These are phyloP conservation scores for Brettanomyces sp. DNA, from an alignment of 805 yeast species.

Conservation along the genomic window DNA sequence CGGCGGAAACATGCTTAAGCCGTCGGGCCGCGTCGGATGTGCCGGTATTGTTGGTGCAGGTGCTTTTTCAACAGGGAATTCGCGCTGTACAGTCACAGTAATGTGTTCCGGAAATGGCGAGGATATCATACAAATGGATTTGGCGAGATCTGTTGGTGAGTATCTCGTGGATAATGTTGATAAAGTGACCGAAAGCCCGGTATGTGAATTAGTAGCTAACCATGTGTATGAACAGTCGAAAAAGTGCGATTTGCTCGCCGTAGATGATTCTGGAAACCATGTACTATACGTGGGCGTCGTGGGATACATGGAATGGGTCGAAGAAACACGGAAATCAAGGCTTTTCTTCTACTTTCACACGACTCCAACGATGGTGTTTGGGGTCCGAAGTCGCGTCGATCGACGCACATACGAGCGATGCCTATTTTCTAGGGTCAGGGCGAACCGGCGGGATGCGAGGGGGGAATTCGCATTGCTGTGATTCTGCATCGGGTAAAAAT, in stretches of 20 bases:
- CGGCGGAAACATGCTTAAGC: slow-evolving; percentile 44
- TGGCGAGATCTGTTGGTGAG: slow-evolving; percentile 27
- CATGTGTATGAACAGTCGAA: slow-evolving; percentile 7
- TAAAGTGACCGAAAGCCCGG: slow-evolving; percentile 3
- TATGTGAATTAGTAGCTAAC: slow-evolving; percentile 13
- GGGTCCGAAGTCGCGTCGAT: slow-evolving; percentile 3
- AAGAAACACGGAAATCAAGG: slow-evolving; percentile 1
- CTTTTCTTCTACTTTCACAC: slow-evolving; percentile 17
- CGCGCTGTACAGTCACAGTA: slow-evolving; percentile 13
- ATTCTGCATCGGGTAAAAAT: not conserved
- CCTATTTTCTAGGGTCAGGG: slow-evolving; percentile 1
- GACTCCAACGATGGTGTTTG: slow-evolving; percentile 18
- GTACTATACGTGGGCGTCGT: slow-evolving; percentile 18
- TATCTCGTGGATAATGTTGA: slow-evolving; percentile 4
- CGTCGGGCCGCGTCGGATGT: slow-evolving; percentile 44
- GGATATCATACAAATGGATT: slow-evolving; percentile 35
- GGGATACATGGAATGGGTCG: slow-evolving; percentile 12
- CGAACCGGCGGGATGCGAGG: not conserved
- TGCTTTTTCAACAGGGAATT: slow-evolving; percentile 12
- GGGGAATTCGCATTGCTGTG: not conserved
- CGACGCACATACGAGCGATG: not conserved
- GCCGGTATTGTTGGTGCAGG: slow-evolving; percentile 43
- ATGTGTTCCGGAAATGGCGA: slow-evolving; percentile 52
- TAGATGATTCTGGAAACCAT: slow-evolving; percentile 7
- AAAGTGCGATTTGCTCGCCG: slow-evolving; percentile 12